These are phyloP conservation scores for Colletotrichum australisinense DNA, from an alignment of 2,329 filamentous ascomycete species.

Conservation along the genomic window DNA sequence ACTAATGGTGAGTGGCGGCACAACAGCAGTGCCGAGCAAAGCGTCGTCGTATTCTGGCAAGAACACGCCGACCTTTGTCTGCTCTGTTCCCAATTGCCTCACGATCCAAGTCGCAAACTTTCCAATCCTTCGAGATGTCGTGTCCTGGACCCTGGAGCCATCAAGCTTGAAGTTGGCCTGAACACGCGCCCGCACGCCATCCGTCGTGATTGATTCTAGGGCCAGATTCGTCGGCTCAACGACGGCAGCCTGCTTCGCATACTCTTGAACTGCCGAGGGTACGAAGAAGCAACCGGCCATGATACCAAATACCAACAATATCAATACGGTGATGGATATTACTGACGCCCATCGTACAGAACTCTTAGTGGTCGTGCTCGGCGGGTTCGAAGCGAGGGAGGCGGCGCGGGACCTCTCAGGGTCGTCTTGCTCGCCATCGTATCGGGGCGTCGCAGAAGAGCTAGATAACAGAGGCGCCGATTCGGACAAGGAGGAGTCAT, in stretches of 20 bases:
- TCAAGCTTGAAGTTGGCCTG: slow-evolving; percentile 87
- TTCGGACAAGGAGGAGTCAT: slow-evolving; percentile 48
- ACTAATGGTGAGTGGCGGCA: slow-evolving; percentile 81
- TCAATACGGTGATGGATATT: slow-evolving; percentile 77
- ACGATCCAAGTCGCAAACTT: slow-evolving; percentile 84
- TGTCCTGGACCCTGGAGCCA: slow-evolving; percentile 77
- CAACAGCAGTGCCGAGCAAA: slow-evolving; percentile 78
- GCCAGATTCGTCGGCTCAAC: slow-evolving; percentile 87
- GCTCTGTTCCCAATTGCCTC: slow-evolving; percentile 77
- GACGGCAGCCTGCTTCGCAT: slow-evolving; percentile 84
- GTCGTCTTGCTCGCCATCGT: slow-evolving; percentile 51
- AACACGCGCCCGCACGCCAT: slow-evolving; percentile 82
- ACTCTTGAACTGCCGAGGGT: slow-evolving; percentile 84
- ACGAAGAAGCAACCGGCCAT: slow-evolving; percentile 84
- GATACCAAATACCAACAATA: slow-evolving; percentile 71
- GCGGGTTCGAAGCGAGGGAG: slow-evolving; percentile 35
- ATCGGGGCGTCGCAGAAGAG: slow-evolving; percentile 48
- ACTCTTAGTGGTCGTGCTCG: slow-evolving; percentile 48
- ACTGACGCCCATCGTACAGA: slow-evolving; percentile 80
- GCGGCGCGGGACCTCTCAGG: slow-evolving; percentile 38
- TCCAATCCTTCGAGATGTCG: slow-evolving; percentile 80
- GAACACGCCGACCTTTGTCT: slow-evolving; percentile 80
- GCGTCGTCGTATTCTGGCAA: slow-evolving; percentile 85
- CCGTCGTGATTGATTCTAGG: slow-evolving; percentile 83
- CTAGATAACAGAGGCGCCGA: slow-evolving; percentile 64